Conservation (phyloP, 169 alveolate species). For the Eimeria zaria region DNA sequence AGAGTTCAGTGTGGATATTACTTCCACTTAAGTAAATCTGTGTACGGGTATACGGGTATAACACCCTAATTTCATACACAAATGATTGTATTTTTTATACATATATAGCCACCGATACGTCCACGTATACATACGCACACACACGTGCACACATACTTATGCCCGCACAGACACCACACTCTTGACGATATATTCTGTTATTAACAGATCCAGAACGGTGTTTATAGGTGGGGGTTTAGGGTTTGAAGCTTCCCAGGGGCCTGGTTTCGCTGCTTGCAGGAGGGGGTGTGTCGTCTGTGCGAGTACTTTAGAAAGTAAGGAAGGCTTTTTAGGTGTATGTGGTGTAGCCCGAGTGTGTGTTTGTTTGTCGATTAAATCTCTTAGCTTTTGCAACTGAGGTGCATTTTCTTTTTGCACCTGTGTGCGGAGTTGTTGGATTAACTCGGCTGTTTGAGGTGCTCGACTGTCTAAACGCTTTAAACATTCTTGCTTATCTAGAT, state of each 20-base stretch:
- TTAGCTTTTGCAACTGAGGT: background rate
- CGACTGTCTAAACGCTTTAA: background rate
- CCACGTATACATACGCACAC: background rate
- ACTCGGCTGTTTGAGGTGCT: slow-evolving; percentile 31
- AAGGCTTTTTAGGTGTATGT: background rate
- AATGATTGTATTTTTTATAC: background rate
- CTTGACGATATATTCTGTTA: background rate
- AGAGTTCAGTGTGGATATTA: slow-evolving; percentile 80
- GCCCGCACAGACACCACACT: background rate
- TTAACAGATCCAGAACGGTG: background rate
- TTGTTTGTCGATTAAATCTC: background rate
- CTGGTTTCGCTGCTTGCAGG: slow-evolving; percentile 35
- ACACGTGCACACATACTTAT: background rate
- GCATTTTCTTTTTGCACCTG: background rate
- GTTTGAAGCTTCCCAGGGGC: slow-evolving; percentile 54
- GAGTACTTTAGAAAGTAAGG: slow-evolving; percentile 17
- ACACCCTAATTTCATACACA: background rate
- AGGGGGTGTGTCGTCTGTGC: slow-evolving; percentile 40
- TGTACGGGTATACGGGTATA: background rate
- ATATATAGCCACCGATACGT: background rate
- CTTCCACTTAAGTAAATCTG: background rate
- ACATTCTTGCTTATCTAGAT: slow-evolving; percentile 27
- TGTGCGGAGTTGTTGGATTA: slow-evolving; percentile 27
- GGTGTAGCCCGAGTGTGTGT: background rate
- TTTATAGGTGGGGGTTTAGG: background rate